Evolutionary conservation across 2,329 filamentous ascomycete genomes (phyloP).

Genomic region (Phialophora macrospora): DNA sequence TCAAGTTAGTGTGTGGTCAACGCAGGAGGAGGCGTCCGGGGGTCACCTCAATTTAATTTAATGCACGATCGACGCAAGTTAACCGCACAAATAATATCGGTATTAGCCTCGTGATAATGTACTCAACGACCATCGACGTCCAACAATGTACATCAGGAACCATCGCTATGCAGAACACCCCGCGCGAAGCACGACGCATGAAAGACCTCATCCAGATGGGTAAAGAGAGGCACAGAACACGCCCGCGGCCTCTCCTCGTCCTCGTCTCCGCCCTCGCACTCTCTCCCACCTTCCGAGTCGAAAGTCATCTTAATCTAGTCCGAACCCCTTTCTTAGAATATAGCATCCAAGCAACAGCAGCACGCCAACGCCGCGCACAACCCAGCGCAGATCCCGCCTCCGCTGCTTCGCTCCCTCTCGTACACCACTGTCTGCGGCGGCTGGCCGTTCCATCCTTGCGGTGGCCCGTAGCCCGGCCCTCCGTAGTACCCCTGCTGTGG

Average conservation of each 20-base stretch:
- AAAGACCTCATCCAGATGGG: neutral
- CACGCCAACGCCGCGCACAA: constrained; percentile 54
- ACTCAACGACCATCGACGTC: too few species aligned
- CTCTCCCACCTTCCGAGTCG: neutral
- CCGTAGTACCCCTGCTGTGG: constrained; percentile 3
- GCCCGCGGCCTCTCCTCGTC: neutral
- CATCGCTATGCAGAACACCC: constrained; percentile 10
- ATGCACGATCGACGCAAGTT: too few species aligned
- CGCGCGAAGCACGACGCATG: neutral
- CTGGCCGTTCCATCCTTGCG: constrained; percentile 39
- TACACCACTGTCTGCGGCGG: constrained; percentile 48
- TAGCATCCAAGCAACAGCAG: constrained; percentile 57
- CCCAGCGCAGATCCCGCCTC: constrained; percentile 53
- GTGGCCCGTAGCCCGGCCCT: constrained; percentile 27
- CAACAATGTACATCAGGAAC: neutral
- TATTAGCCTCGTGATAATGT: too few species aligned
- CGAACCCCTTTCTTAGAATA: constrained; percentile 43
- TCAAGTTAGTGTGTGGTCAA: too few species aligned
- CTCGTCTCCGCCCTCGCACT: neutral
- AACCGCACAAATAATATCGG: too few species aligned
- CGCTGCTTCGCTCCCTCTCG: constrained; percentile 42
- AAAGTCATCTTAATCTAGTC: neutral
- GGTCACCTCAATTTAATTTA: too few species aligned
- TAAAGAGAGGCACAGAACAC: neutral
- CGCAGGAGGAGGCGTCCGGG: too few species aligned